These are phyloP conservation scores for Sparassis latifolia DNA, from an alignment of 1,284 basidiomycete genomes.

Conservation along the genomic window DNA sequence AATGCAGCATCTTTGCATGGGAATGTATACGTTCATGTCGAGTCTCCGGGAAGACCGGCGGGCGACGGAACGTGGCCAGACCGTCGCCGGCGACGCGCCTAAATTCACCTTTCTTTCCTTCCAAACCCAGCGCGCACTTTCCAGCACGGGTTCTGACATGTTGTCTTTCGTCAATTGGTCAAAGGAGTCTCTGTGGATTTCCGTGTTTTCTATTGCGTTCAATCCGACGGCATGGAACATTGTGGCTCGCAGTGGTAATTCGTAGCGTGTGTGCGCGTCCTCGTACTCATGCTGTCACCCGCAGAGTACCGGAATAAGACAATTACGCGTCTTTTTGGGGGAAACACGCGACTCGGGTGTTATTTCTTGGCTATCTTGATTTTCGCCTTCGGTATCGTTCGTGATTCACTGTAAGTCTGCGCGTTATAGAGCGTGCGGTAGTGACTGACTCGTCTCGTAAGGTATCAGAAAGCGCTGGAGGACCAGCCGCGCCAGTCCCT, in stretches of 20 bases:
- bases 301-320: slow-evolving; percentile 86
- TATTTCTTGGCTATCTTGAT: slow-evolving; percentile 92
- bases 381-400: slow-evolving; percentile 79
- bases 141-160: too few species aligned
- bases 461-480: slow-evolving; percentile 66
- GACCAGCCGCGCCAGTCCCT: slow-evolving; percentile 63
- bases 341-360: slow-evolving; percentile 71
- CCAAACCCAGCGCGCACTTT: too few species aligned
- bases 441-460: slow-evolving; percentile 21
- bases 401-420: slow-evolving; percentile 75
- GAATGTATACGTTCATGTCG: too few species aligned
- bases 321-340: slow-evolving; percentile 75
- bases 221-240: slow-evolving; percentile 97
- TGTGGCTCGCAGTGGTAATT: slow-evolving; percentile 84
- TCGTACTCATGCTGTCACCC: neutral
- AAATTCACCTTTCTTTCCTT: too few species aligned
- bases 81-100: too few species aligned
- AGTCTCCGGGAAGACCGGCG: too few species aligned
- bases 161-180: slow-evolving; percentile 43
- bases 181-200: slow-evolving; percentile 61
- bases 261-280: neutral
- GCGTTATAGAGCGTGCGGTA: neutral
- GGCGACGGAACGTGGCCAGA: too few species aligned
- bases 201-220: slow-evolving; percentile 67
- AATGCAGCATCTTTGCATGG: too few species aligned